phyloP scores from a whole-genome alignment of 1,284 basidiomycete genomes.

The Pyrrhoderma lamaoense region DNA sequence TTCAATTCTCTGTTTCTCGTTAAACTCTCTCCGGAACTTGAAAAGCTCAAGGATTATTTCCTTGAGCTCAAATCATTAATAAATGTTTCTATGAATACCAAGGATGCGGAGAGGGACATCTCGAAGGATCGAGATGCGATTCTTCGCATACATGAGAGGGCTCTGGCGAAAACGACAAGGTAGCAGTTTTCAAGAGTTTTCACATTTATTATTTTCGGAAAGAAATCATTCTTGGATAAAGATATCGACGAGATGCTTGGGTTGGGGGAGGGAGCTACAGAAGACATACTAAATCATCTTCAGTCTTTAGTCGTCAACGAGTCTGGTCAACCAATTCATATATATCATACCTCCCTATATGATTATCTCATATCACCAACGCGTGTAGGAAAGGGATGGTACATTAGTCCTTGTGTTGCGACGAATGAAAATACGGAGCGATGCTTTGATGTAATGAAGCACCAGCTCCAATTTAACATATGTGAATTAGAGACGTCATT shows the following conservation, averaged over 20 bases:
- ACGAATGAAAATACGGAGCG: not conserved
- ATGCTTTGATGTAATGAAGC: slow-evolving; percentile 6
- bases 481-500: slow-evolving; percentile 10
- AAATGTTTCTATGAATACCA: too few species aligned
- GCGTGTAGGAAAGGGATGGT: not conserved
- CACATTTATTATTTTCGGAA: not conserved
- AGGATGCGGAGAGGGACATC: too few species aligned
- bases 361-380: not conserved
- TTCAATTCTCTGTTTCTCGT: too few species aligned
- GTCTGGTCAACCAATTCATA: not conserved
- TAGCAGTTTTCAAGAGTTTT: not conserved
- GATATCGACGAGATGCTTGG: not conserved
- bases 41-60: too few species aligned
- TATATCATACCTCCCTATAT: not conserved
- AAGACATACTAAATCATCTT: not conserved
- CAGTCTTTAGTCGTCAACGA: not conserved
- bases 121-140: too few species aligned
- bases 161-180: not conserved
- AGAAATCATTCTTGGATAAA: not conserved
- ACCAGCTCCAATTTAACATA: slow-evolving; percentile 20
- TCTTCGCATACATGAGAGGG: too few species aligned
- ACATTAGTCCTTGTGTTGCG: not conserved
- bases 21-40: too few species aligned
- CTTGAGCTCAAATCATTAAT: too few species aligned
- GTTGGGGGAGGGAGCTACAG: not conserved